Evolutionary conservation across 2,329 filamentous ascomycete genomes (phyloP), one percentile per base, ranked within the genome.

Genomic region (Pseudocercospora pini-densiflorae): DNA sequence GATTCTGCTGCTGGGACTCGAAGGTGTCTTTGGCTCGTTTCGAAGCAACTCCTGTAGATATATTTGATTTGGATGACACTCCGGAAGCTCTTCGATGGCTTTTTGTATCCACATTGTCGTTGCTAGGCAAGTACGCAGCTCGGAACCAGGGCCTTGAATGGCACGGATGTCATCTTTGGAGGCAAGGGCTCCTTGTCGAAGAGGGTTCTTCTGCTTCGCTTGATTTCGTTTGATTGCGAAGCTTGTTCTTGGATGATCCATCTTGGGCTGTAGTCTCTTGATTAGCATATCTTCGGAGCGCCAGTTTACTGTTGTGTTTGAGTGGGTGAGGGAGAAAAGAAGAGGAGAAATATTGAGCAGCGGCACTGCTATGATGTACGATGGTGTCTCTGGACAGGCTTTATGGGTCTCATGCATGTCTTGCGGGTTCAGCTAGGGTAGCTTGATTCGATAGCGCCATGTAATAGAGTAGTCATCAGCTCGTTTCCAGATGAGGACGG

Each of bases 21-120:
- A 63, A 21, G 63, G 57, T 7, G 59, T 61, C 31, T 19, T 8
- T 2, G 68, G 64, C 19, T 66, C 65, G 24, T 60, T 58, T 36
- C 65, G 53, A 24, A 70, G 64, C 12, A 61, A 51, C 19, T 62
- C 57, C 49, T 55, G 53, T 5, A 67, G 12, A 53, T 19, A 47
- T 21, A 54, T 9, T 40, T 65, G 60, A 49, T 55, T 66, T 29
- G 66, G 59, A 36, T 64, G 55, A 40, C 61, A 64, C 43, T 40
- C 55, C 43, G 68, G 59, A 14, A 67, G 24, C 33, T 67, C 61
- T 59, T 66, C 51, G 14, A 68, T 45, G 9, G 65, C 63, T 54
- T 51, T 61, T 29, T 63, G 65, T 33, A 70, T 31, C 69, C 69
- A 71, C 65, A 65, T 65, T 36, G 63, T 66, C 29, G 64, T 66